phyloP scores from a whole-genome alignment of 768 basidiomycete species.

The Asterophora parasitica region DNA sequence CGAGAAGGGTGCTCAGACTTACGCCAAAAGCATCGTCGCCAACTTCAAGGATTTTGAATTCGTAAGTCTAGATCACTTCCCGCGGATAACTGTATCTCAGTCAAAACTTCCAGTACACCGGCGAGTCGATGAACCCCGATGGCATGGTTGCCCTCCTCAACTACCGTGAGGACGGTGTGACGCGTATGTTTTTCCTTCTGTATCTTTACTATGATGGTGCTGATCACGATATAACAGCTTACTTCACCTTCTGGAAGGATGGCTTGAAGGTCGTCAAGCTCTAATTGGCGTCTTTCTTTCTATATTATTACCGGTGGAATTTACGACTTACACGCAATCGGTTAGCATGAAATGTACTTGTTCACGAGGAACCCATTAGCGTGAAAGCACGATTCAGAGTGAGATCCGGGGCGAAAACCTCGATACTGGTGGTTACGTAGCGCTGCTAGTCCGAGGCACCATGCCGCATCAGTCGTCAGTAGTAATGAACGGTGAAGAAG shows the following conservation, averaged over 20 bases:
- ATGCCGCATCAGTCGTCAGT: too few relatives aligned
- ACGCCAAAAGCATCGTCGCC: slow-evolving; percentile 83
- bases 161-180: slow-evolving; percentile 84
- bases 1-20: slow-evolving; percentile 72
- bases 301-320: slow-evolving; percentile 7
- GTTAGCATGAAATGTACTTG: background rate
- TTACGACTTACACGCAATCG: background rate
- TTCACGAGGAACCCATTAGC: too few relatives aligned
- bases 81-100: background rate
- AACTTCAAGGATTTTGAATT: slow-evolving; percentile 96
- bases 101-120: slow-evolving; percentile 48
- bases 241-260: slow-evolving; percentile 95
- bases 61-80: slow-evolving; percentile 37
- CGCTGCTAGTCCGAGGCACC: too few relatives aligned
- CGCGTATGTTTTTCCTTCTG: slow-evolving; percentile 50
- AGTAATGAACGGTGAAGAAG: too few relatives aligned
- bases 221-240: slow-evolving; percentile 44
- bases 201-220: background rate
- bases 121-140: slow-evolving; percentile 76
- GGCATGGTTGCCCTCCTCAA: slow-evolving; percentile 95
- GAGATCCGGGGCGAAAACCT: background rate
- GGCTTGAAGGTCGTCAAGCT: slow-evolving; percentile 81
- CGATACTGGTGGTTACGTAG: background rate
- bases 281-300: slow-evolving; percentile 26
- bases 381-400: too few relatives aligned